Evolutionary conservation across 2,329 filamentous ascomycete species (phyloP).

Genomic region (Zasmidium cellare): DNA sequence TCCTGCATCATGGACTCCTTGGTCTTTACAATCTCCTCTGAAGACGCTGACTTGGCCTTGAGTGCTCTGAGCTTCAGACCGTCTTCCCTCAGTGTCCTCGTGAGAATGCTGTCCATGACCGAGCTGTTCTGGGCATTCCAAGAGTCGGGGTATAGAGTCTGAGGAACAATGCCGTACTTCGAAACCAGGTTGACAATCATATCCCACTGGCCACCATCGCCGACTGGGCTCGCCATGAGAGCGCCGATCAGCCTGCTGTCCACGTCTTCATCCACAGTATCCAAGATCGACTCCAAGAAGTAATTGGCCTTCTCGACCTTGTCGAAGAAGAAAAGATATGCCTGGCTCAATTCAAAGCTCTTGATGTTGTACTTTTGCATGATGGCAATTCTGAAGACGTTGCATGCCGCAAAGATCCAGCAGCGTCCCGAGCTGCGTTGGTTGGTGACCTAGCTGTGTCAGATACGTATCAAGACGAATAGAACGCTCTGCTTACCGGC

Average conservation of each 20-base stretch:
- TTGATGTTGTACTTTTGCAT: conserved; percentile 80
- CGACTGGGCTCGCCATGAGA: conserved; percentile 66
- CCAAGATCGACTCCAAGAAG: conserved; percentile 81
- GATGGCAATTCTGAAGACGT: conserved; percentile 83
- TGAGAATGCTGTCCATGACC: conserved; percentile 71
- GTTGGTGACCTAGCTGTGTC: conserved; percentile 64
- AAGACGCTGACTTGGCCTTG: conserved; percentile 41
- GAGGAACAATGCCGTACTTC: conserved; percentile 83
- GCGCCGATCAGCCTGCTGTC: conserved; percentile 72
- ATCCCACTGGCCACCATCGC: conserved; percentile 92
- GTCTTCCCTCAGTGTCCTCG: conserved; percentile 84
- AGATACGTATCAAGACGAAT: not conserved
- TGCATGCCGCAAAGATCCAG: conserved; percentile 92
- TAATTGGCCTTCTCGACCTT: conserved; percentile 91
- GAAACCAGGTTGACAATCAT: conserved; percentile 80
- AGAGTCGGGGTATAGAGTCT: conserved; percentile 76
- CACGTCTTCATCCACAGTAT: conserved; percentile 69
- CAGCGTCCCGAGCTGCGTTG: conserved; percentile 79
- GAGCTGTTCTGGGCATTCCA: conserved; percentile 74
- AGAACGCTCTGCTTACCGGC: conserved; percentile 48
- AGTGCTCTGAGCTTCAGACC: conserved; percentile 70
- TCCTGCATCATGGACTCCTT: conserved; percentile 79
- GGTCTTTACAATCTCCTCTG: conserved; percentile 43
- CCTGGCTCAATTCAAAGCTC: conserved; percentile 81
- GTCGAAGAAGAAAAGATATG: conserved; percentile 90